Evolutionary conservation across 2,329 filamentous ascomycete genomes (phyloP), one percentile per base, ranked within the genome.

Genomic region (Rhinocladiella similis): DNA sequence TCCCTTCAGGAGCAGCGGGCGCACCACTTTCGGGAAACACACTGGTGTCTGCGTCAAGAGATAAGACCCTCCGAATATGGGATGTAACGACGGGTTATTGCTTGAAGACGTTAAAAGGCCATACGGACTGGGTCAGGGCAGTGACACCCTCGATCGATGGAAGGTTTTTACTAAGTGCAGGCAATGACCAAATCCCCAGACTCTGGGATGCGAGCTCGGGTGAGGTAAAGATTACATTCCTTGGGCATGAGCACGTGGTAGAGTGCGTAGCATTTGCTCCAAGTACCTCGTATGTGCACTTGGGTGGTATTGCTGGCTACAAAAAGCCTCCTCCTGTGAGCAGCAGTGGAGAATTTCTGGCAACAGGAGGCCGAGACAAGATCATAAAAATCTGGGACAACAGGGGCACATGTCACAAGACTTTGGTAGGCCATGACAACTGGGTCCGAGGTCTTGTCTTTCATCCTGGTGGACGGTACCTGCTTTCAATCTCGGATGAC

Each of bases 71-170:
- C 50, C 83, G 88, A 55, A 88, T 97, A 72, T 97, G 93, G 92
- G 91, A 97, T 68, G 89, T 93, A 22, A 91, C 89, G 25, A 97
- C 91, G 0, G 92, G 93, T 5, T 97, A 92, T 71, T 96, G 91
- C 68, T 82, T 97, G 42, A 91, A 90, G 72, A 96, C 92, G n/a
- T 81, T 97, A 61, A 82, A 85, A 27, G 91, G 92, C 1, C 92
- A 97, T 67, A 82, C 81, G 2, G 91, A 89, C 65, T 97, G 93
- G 92, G 90, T 97, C n/a, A 86, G 92, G 57, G 90, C 93, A 63
- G 89, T 97, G 7, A 83, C 82, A 16, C 90, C 91, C 0, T 94
- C 90, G 1, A 80, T 86, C 41, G 92, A 97, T 67, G 92, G 92
- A 25, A 83, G 87, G 56, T 96, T 84, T 75, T 82, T 97, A 1